phyloP scores from a whole-genome alignment of 768 basidiomycete genomes.

The Boletus vinaceobasis region DNA sequence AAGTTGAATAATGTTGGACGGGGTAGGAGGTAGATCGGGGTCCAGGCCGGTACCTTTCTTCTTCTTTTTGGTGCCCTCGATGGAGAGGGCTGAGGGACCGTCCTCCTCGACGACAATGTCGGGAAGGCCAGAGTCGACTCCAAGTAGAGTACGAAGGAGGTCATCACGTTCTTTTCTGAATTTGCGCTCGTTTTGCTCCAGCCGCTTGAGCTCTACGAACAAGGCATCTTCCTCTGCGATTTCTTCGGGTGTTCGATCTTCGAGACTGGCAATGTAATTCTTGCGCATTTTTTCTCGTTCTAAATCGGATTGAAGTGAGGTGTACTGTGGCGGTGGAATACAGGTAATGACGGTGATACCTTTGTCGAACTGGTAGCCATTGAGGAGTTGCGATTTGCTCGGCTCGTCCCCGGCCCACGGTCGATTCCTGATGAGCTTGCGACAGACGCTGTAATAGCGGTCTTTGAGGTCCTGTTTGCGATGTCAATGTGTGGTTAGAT shows the following conservation, averaged over 20 bases:
- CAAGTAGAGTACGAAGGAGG: slow-evolving; percentile 76
- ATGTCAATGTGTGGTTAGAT: background rate
- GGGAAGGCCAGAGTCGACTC: slow-evolving; percentile 83
- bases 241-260: slow-evolving; percentile 83
- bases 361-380: slow-evolving; percentile 85
- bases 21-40: slow-evolving; percentile 32
- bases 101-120: slow-evolving; percentile 68
- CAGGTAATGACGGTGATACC: slow-evolving; percentile 37
- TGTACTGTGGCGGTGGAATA: too few relatives aligned
- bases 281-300: slow-evolving; percentile 88
- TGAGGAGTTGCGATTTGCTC: slow-evolving; percentile 61
- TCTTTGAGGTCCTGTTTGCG: slow-evolving; percentile 75
- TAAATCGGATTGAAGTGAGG: slow-evolving; percentile 27
- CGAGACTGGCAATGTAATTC: slow-evolving; percentile 82
- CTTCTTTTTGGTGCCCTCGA: slow-evolving; percentile 54
- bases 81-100: slow-evolving; percentile 42
- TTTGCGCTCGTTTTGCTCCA: slow-evolving; percentile 87
- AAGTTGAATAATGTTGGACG: slow-evolving; percentile 36
- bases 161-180: slow-evolving; percentile 90
- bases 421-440: slow-evolving; percentile 79
- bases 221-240: slow-evolving; percentile 94
- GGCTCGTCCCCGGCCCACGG: slow-evolving; percentile 84
- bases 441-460: slow-evolving; percentile 87
- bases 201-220: slow-evolving; percentile 88
- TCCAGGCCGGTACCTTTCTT: slow-evolving; percentile 37